phyloP scores from a whole-genome alignment of 208 protist genomes.

The Trypanosomatidae sp. region DNA sequence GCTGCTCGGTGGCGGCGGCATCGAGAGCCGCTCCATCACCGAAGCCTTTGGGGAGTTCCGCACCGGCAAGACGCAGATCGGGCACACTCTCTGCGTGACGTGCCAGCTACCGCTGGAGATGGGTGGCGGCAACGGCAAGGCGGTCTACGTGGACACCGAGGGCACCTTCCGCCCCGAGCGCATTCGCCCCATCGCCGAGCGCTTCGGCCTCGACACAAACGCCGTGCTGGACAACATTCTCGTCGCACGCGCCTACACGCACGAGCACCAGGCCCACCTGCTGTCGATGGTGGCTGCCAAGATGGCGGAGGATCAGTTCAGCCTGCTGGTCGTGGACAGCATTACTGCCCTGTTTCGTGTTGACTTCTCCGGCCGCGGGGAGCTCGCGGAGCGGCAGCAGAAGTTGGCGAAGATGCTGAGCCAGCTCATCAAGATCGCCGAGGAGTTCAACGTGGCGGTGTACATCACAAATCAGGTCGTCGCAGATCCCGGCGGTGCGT shows the following conservation, averaged over 20 bases:
- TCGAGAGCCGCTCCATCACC: slow-evolving; percentile 96
- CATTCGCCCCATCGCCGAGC: slow-evolving; percentile 95
- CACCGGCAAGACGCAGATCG: slow-evolving; percentile 99
- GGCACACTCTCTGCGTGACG: slow-evolving; percentile 98
- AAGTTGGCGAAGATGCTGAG: slow-evolving; percentile 93
- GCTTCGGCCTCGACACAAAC: slow-evolving; percentile 94
- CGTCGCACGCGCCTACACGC: slow-evolving; percentile 96
- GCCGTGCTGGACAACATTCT: slow-evolving; percentile 97
- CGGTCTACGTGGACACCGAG: slow-evolving; percentile 98
- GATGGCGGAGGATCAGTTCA: slow-evolving; percentile 93
- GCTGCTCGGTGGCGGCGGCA: slow-evolving; percentile 94
- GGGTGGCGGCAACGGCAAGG: slow-evolving; percentile 93
- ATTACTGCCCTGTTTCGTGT: slow-evolving; percentile 98
- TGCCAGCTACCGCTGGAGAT: slow-evolving; percentile 93
- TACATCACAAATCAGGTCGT: slow-evolving; percentile 99
- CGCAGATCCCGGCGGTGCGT: slow-evolving; percentile 96
- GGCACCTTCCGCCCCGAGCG: slow-evolving; percentile 98
- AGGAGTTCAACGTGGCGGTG: slow-evolving; percentile 99
- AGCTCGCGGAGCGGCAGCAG: slow-evolving; percentile 97
- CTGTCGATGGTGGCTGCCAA: slow-evolving; percentile 91
- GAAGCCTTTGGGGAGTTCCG: slow-evolving; percentile 99
- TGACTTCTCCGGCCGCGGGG: slow-evolving; percentile 97
- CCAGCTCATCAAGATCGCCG: slow-evolving; percentile 96
- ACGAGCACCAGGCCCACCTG: slow-evolving; percentile 93
- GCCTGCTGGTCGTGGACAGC: slow-evolving; percentile 97